Percentiles rank a stretch among this genome's conserved stretches.
phyloP scores from a whole-genome alignment of 495 filamentous ascomycete genomes.

The Penicillium maclennaniae region DNA sequence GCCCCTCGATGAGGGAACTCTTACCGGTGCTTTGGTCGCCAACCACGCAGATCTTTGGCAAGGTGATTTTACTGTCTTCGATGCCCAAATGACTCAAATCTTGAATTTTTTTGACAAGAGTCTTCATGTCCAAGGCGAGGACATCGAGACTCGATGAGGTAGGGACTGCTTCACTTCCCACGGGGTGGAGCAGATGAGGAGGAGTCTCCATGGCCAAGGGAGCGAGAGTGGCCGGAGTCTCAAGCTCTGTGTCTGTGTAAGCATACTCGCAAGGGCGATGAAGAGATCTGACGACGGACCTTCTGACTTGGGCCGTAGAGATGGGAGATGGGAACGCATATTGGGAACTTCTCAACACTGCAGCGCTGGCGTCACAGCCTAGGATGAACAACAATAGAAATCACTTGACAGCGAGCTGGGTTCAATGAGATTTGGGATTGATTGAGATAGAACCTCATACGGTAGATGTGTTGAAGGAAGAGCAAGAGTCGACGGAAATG shows the following conservation, averaged over 20 bases:
- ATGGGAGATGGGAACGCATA: not conserved
- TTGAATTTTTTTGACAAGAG: conserved; percentile 45
- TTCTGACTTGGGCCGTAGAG: not conserved
- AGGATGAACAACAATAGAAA: not conserved
- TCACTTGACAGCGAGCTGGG: not conserved
- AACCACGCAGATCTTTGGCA: conserved; percentile 74
- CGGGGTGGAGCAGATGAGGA: not conserved
- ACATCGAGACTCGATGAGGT: conserved; percentile 20
- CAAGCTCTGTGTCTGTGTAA: not conserved
- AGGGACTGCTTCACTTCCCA: not conserved
- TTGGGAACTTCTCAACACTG: not conserved
- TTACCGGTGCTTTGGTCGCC: conserved; percentile 83
- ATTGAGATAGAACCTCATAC: too few species aligned
- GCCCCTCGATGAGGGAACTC: conserved; percentile 72
- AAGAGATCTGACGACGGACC: not conserved
- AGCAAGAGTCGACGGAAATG: too few species aligned
- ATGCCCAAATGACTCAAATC: conserved; percentile 45
- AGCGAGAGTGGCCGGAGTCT: not conserved
- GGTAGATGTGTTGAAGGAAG: not conserved
- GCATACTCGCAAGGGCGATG: not conserved
- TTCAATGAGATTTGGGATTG: too few species aligned
- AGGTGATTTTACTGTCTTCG: conserved; percentile 52
- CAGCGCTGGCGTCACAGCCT: not conserved
- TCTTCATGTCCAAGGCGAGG: conserved; percentile 37
- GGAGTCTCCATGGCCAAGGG: not conserved